Base-by-base conservation (phyloP, 192 early-diverging fungal species). In the Mortierella alpina region DNA sequence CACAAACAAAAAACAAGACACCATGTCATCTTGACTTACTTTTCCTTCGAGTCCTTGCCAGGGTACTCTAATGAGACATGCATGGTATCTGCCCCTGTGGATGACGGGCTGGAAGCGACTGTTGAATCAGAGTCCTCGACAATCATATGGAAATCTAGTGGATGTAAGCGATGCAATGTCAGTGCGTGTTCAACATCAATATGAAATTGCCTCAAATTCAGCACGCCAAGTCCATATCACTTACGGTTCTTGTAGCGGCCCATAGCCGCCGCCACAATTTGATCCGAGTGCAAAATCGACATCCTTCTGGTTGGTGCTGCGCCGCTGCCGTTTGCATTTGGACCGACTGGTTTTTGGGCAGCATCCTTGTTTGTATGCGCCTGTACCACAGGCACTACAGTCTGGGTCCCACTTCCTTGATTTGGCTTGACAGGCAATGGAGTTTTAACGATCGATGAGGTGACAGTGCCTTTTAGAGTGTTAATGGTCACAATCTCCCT, bases 171-270 rank as follows among this genome's bases (percentile, higher is more conserved):
- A 31, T 31, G 31, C 31, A 31, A 3, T 31, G 31, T 31, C 18
- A 23, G 46, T 51, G 1, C 11, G 17, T 51, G 11, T 51, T 51
- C 17, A 1, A 15, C 17, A 51, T 31, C 31, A 1, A 15, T 44
- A 55, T 11, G 42, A 1, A 22, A 50, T 10, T 7, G 6, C 6
- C 8, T 18, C 45, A 6, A 15, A n/a, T 9, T 62, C 46, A 45
- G 44, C 11, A 47, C 47, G 58, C 9, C 8, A 4, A 20, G 41
- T 58, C 48, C 53, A 63, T 31, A 31, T 31, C 31, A 3, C 82
- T 79, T 86, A 86, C 85, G 83, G 50, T 83, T 83, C 49, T 83
- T 83, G 68, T 86, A 86, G 31, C 83, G 77, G 46, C 52, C 55
- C 18, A 77, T 77, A 6, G 78, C 61, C 45, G 85, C 73, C 31